phyloP scores from a whole-genome alignment of 1,284 basidiomycete species.

The Blastosporella zonata region DNA sequence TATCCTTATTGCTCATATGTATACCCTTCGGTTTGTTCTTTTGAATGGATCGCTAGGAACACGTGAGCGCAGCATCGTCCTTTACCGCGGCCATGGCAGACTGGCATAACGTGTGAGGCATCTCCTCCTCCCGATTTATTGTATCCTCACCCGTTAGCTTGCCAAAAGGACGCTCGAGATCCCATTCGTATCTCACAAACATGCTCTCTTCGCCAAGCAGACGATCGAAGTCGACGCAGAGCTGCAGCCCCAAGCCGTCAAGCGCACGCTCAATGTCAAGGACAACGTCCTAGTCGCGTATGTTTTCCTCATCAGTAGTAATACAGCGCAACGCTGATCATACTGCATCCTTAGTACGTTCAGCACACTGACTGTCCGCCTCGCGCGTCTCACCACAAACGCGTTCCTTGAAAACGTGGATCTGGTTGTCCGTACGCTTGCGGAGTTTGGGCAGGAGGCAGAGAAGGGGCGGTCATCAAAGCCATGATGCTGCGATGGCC shows the following conservation, averaged over 20 bases:
- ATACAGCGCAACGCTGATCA: neutral
- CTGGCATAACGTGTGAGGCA: conserved; percentile 35
- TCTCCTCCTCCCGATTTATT: neutral
- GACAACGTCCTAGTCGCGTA: conserved; percentile 71
- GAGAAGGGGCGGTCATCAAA: conserved; percentile 26
- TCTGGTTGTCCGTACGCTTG: conserved; percentile 78
- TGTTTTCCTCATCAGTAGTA: conserved; percentile 21
- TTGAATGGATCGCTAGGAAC: neutral
- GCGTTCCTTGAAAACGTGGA: conserved; percentile 86
- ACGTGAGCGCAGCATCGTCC: neutral
- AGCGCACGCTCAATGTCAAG: conserved; percentile 64
- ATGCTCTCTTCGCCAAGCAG: conserved; percentile 76
- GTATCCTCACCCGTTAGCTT: neutral
- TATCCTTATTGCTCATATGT: conserved; percentile 20
- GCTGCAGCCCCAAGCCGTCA: conserved; percentile 76
- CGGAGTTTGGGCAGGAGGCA: conserved; percentile 69
- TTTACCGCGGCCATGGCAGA: conserved; percentile 19
- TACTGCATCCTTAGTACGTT: conserved; percentile 49
- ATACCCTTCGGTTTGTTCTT: conserved; percentile 12
- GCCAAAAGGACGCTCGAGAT: conserved; percentile 65
- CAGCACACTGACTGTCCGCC: conserved; percentile 72
- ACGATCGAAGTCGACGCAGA: conserved; percentile 85
- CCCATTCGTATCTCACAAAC: conserved; percentile 69
- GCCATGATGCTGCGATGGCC: conserved; percentile 14
- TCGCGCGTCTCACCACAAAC: conserved; percentile 81